Conservation (phyloP, 257 asterid genomes). For the Leonotis leonurus region DNA sequence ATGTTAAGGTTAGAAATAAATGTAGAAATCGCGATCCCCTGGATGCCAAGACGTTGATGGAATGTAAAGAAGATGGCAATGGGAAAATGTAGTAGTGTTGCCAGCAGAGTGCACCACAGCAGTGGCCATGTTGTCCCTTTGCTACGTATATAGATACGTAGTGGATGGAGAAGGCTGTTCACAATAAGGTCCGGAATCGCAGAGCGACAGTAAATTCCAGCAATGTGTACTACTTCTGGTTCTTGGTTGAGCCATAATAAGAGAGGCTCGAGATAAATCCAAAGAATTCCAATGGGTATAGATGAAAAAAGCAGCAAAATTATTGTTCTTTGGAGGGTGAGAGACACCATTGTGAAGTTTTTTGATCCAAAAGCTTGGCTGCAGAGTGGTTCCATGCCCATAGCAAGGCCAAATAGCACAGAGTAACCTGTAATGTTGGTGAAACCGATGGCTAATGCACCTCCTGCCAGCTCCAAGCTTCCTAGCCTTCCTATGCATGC, state of each 20-base stretch:
- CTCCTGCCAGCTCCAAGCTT: conserved; percentile 87
- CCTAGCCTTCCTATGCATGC: conserved; percentile 91
- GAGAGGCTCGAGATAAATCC: conserved; percentile 76
- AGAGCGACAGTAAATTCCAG: conserved; percentile 60
- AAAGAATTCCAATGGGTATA: conserved; percentile 59
- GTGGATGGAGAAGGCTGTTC: conserved; percentile 74
- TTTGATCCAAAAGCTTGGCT: conserved; percentile 89
- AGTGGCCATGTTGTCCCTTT: conserved; percentile 83
- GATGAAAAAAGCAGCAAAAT: conserved; percentile 58
- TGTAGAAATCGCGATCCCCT: conserved; percentile 68
- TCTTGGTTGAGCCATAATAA: conserved; percentile 78
- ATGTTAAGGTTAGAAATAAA: conserved; percentile 48
- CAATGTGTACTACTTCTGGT: conserved; percentile 53
- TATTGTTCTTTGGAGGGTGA: conserved; percentile 62
- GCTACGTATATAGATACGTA: conserved; percentile 78
- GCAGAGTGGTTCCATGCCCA: conserved; percentile 96
- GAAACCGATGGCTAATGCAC: conserved; percentile 93
- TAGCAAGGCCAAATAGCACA: conserved; percentile 76
- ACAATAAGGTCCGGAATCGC: conserved; percentile 81
- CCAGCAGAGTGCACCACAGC: conserved; percentile 66
- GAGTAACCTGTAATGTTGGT: conserved; percentile 95
- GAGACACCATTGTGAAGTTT: conserved; percentile 44
- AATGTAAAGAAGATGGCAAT: conserved; percentile 66
- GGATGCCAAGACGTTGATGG: conserved; percentile 57
- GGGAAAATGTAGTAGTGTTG: conserved; percentile 66